phyloP scores from a whole-genome alignment of 2,329 filamentous ascomycete species.

The Chrysoporthe austroafricana region DNA sequence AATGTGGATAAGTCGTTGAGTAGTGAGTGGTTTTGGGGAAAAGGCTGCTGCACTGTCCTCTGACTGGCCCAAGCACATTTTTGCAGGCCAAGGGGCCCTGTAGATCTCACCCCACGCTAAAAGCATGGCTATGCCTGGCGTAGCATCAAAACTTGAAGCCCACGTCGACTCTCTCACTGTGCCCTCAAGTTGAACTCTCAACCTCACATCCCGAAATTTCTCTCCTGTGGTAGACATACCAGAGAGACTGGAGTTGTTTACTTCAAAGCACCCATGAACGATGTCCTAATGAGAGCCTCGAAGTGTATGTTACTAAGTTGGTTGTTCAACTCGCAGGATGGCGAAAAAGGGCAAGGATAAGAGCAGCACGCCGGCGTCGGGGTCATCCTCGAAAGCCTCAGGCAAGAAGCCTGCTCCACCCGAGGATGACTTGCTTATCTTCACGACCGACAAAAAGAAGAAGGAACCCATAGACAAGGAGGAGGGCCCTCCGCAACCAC shows the following conservation, averaged over 20 bases:
- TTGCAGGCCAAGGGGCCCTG: not conserved
- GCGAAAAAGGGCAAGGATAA: constrained; percentile 17
- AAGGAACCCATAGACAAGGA: constrained; percentile 35
- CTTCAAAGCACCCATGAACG: not conserved
- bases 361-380: constrained; percentile 37
- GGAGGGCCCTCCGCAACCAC: constrained; percentile 46
- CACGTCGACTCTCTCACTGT: not conserved
- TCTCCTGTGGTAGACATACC: not conserved
- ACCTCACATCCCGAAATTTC: not conserved
- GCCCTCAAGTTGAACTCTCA: not conserved
- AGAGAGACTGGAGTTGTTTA: not conserved
- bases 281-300: not conserved
- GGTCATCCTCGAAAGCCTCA: constrained; percentile 31
- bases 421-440: constrained; percentile 59
- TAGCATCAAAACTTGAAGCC: not conserved
- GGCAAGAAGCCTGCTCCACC: constrained; percentile 38
- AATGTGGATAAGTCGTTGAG: not conserved
- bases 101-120: not conserved
- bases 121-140: not conserved
- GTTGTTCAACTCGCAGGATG: not conserved
- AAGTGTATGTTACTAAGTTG: not conserved
- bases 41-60: not conserved
- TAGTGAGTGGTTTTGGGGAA: not conserved
- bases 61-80: not conserved
- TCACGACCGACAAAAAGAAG: constrained; percentile 58